Evolutionary conservation across 371 early-diverging fungal species (phyloP), one percentile per base, ranked within the genome.

Genomic region (Lichtheimia hyalospora): DNA sequence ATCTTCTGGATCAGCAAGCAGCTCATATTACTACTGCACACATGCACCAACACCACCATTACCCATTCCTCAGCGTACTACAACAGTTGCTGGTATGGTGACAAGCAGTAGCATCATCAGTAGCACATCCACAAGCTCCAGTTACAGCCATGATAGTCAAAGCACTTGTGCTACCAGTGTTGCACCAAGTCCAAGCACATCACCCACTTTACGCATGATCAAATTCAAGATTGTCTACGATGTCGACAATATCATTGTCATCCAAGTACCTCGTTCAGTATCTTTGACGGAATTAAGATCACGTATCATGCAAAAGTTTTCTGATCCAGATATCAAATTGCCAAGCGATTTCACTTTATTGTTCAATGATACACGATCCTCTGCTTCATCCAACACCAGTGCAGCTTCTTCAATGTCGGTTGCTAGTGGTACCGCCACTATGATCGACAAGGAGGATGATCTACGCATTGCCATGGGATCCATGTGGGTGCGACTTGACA

Each of bases 161-260:
- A 55, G 49, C 53, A 63, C 56, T 15, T 57, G 54, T 43, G 60
- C 57, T 34, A 54, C 60, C 28, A 50, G 56, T 41, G 34, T 54
- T n/a, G 44, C 61, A 13, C 66, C 60, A 15, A 61, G 61, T 42
- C 66, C 60, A 10, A 43, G 54, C 44, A 60, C 66, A 15, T 64
- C 63, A 2, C 58, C 63, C 2, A 60, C 60, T 23, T 24, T 57
- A 10, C 49, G 60, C 39, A 34, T 25, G 24, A 64, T 71, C 59
- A 63, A 64, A 40, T 44, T 71, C 51, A 71, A 71, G 54, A 61
- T 71, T 6, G 62, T 71, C 21, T 67, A 67, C 52, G 67, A 67
- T 40, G 25, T 62, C 6, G 71, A 71, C 39, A 71, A 71, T 48
- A 71, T 71, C 16, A 60, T 71, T 41, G 62, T 71, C 3, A 49